These are phyloP conservation scores for Neolentinus lepideus DNA, from an alignment of 1,284 basidiomycete species.

Conservation along the genomic window DNA sequence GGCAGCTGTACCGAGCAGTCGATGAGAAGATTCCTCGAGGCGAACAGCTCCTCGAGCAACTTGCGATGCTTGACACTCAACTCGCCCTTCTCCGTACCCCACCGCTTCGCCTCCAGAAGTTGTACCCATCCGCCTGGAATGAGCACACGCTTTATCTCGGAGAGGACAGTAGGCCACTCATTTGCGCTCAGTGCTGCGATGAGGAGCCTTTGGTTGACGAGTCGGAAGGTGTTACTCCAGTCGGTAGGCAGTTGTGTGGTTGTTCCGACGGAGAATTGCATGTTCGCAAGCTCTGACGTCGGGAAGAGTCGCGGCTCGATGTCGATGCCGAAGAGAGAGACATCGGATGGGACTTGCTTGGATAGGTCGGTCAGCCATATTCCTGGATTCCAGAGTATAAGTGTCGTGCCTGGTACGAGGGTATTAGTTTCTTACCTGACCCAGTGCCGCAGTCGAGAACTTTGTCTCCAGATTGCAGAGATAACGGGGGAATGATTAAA, in stretches of 20 bases:
- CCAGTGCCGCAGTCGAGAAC: slow-evolving; percentile 21
- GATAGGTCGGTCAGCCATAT: slow-evolving; percentile 9
- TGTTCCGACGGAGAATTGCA: slow-evolving; percentile 14
- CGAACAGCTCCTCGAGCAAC: slow-evolving; percentile 11
- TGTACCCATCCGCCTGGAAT: slow-evolving; percentile 22
- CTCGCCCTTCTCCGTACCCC: slow-evolving; percentile 9
- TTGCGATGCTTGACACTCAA: slow-evolving; percentile 8
- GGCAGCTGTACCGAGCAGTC: slow-evolving; percentile 12
- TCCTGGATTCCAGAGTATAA: slow-evolving; percentile 8
- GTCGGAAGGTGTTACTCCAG: slow-evolving; percentile 17
- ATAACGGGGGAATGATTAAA: slow-evolving; percentile 12
- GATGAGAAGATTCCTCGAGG: slow-evolving; percentile 11
- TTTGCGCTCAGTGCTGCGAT: slow-evolving; percentile 12
- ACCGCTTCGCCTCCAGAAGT: slow-evolving; percentile 14
- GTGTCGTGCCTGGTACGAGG: too few species aligned
- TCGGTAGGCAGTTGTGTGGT: slow-evolving; percentile 15
- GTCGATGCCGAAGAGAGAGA: slow-evolving; percentile 12
- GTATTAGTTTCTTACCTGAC: too few species aligned
- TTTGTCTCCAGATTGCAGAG: slow-evolving; percentile 10
- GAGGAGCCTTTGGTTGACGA: slow-evolving; percentile 22
- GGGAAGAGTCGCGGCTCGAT: slow-evolving; percentile 19
- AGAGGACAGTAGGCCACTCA: slow-evolving; percentile 16
- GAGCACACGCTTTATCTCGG: slow-evolving; percentile 18
- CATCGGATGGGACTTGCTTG: not conserved
- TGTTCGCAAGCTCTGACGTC: slow-evolving; percentile 11